phyloP scores from a whole-genome alignment of 257 asterid species.

The Petrea volubilis region DNA sequence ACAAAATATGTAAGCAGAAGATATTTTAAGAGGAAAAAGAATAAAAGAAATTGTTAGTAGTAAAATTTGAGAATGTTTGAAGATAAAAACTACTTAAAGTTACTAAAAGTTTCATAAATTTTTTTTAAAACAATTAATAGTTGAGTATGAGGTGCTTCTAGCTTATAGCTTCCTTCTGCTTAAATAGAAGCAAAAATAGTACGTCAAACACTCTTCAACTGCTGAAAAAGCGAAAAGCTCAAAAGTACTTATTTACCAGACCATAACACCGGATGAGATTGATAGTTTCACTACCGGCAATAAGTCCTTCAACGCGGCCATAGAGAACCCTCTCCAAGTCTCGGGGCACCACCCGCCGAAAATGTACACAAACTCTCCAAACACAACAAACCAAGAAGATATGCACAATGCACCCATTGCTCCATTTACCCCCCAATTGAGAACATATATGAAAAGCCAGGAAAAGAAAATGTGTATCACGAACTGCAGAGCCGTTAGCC shows the following conservation, averaged over 20 bases:
- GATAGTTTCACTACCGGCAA: constrained; percentile 56
- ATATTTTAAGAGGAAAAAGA: too few relatives aligned
- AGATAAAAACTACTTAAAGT: too few relatives aligned
- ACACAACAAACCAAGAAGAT: constrained; percentile 47
- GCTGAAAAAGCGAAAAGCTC: background rate
- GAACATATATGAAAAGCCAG: constrained; percentile 41
- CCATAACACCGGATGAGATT: constrained; percentile 54
- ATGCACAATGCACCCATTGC: constrained; percentile 52
- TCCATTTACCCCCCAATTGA: constrained; percentile 41
- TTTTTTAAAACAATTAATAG: too few relatives aligned
- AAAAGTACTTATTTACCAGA: constrained; percentile 55
- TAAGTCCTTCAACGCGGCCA: constrained; percentile 42
- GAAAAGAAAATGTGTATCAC: constrained; percentile 45
- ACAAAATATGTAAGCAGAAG: background rate
- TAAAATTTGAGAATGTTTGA: too few relatives aligned
- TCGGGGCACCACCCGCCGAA: constrained; percentile 65
- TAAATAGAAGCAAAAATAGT: too few relatives aligned
- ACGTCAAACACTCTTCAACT: too few relatives aligned
- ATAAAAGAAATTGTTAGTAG: too few relatives aligned
- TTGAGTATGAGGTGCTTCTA: too few relatives aligned
- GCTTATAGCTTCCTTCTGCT: too few relatives aligned
- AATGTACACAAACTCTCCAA: constrained; percentile 48
- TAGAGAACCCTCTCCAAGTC: constrained; percentile 50
- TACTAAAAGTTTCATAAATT: too few relatives aligned
- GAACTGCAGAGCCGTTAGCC: constrained; percentile 38